These are phyloP conservation scores for Gaertneriomyces semiglobifer DNA, from an alignment of 192 early-diverging fungal genomes.

Conservation along the genomic window DNA sequence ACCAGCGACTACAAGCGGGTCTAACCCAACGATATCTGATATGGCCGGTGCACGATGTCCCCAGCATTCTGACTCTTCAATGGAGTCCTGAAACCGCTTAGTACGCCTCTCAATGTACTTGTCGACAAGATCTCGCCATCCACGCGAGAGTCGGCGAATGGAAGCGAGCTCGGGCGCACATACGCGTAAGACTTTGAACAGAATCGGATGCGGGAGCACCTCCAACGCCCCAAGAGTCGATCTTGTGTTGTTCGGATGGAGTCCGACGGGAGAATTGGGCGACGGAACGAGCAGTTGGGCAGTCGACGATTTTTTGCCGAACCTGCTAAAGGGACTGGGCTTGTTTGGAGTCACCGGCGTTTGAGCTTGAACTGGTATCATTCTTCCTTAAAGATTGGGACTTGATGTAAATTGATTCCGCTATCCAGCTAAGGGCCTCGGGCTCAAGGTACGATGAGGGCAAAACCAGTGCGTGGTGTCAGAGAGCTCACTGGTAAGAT, in stretches of 20 bases:
- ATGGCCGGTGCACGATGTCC: slow-evolving; percentile 27
- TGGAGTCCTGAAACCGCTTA: slow-evolving; percentile 24
- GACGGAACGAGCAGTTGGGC: background rate
- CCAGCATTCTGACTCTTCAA: slow-evolving; percentile 36
- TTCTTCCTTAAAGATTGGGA: no score
- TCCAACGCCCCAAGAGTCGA: slow-evolving; percentile 21
- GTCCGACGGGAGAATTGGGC: background rate
- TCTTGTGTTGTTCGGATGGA: background rate
- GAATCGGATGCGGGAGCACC: slow-evolving; percentile 13
- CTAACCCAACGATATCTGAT: slow-evolving; percentile 21
- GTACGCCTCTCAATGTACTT: slow-evolving; percentile 15
- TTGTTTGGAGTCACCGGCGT: background rate
- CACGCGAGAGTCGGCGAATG: slow-evolving; percentile 17
- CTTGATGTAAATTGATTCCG: no score
- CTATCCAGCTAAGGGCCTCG: no score
- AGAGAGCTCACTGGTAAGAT: no score
- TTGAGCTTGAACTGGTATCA: no score
- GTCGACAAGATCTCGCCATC: slow-evolving; percentile 18
- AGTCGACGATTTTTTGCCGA: slow-evolving; percentile 8
- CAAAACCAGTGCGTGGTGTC: no score
- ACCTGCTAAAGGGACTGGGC: background rate
- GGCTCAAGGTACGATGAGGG: no score
- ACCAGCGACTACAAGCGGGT: slow-evolving; percentile 19
- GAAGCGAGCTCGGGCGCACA: slow-evolving; percentile 20
- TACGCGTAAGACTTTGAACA: slow-evolving; percentile 18